Evolutionary conservation across 2,329 filamentous ascomycete species (phyloP).

Genomic region (Arthrinium phaeospermum): DNA sequence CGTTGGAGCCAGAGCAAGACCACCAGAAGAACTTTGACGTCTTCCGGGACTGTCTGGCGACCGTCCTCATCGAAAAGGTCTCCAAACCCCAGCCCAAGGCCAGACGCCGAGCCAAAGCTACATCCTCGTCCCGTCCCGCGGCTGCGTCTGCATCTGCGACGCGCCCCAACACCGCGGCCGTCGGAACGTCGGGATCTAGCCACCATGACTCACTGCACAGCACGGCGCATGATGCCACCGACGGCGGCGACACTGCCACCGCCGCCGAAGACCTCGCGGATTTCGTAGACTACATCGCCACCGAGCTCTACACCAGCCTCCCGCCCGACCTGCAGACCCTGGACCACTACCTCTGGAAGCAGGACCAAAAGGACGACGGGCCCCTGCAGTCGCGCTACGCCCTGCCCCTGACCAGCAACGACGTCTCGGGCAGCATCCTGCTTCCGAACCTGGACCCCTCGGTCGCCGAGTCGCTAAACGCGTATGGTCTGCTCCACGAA

Average conservation of each 20-base stretch:
- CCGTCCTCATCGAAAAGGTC: constrained; percentile 68
- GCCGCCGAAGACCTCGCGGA: constrained; percentile 76
- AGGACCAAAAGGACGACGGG: constrained; percentile 38
- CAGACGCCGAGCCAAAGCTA: constrained; percentile 51
- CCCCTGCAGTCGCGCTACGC: constrained; percentile 61
- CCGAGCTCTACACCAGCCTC: constrained; percentile 70
- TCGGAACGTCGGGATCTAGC: constrained; percentile 23
- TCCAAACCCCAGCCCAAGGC: constrained; percentile 47
- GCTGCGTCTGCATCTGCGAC: background rate
- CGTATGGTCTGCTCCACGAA: constrained; percentile 67
- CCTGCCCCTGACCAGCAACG: constrained; percentile 58
- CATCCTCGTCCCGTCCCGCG: constrained; percentile 26
- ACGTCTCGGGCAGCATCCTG: constrained; percentile 51
- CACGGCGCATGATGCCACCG: constrained; percentile 23
- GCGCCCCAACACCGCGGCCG: constrained; percentile 1
- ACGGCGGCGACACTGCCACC: constrained; percentile 44
- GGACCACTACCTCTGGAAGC: constrained; percentile 62
- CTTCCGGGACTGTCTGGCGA: constrained; percentile 78
- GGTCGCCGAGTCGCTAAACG: constrained; percentile 69
- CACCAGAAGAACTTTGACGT: constrained; percentile 62
- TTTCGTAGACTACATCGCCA: constrained; percentile 80
- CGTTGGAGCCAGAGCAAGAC: constrained; percentile 21
- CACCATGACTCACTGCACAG: background rate
- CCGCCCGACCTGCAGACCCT: constrained; percentile 66
- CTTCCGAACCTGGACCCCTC: constrained; percentile 61